phyloP scores from a whole-genome alignment of 495 filamentous ascomycete species.

The Bombardia bombarda region DNA sequence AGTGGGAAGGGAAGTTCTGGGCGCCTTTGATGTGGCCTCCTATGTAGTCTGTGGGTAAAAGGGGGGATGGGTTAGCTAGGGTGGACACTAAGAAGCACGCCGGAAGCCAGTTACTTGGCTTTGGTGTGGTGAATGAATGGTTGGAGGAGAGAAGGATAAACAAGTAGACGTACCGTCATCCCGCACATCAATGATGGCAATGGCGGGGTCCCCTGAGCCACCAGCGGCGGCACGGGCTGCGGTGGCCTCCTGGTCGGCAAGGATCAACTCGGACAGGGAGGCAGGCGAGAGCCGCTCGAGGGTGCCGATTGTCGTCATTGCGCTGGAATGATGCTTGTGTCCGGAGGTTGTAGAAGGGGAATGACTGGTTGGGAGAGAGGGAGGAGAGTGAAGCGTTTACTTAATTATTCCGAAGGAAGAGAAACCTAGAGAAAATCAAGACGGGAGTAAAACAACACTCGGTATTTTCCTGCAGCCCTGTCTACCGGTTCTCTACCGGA shows the following conservation, averaged over 20 bases:
- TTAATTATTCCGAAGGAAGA: no score
- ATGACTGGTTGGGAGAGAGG: no score
- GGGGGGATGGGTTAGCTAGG: not conserved
- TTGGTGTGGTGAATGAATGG: not conserved
- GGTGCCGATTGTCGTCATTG: slow-evolving; percentile 43
- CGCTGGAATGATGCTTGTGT: not conserved
- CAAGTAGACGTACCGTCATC: slow-evolving; percentile 54
- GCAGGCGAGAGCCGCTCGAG: slow-evolving; percentile 59
- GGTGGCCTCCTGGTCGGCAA: slow-evolving; percentile 18
- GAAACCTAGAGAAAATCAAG: no score
- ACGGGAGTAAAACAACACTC: no score
- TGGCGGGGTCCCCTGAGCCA: slow-evolving; percentile 15
- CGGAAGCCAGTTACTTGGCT: not conserved
- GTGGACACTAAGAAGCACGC: not conserved
- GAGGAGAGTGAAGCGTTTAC: no score
- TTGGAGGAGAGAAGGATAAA: not conserved
- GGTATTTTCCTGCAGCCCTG: no score
- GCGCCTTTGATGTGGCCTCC: slow-evolving; percentile 83
- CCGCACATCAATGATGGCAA: slow-evolving; percentile 84
- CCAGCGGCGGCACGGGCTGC: slow-evolving; percentile 3
- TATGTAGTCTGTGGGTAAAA: slow-evolving; percentile 59
- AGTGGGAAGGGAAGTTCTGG: slow-evolving; percentile 63
- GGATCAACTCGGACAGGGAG: slow-evolving; percentile 49
- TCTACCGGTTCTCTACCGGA: no score
- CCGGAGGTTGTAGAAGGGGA: no score